Evolutionary conservation across 1,284 basidiomycete genomes (phyloP).

Genomic region (Leccinum subspadiceum): DNA sequence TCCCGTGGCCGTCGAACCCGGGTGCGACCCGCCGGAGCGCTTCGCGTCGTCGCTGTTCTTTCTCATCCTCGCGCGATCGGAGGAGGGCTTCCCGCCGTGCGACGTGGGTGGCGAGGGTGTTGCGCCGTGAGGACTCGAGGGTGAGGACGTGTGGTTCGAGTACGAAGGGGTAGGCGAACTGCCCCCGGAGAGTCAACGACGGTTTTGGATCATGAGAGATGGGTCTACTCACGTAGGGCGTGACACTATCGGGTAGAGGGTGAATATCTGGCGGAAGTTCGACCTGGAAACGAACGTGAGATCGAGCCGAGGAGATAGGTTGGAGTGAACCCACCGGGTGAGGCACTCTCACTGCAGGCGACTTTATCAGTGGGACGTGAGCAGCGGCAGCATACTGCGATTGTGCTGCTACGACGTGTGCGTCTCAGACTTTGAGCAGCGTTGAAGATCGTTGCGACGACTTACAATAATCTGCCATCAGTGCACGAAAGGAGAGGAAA

Average conservation of each 20-base stretch:
- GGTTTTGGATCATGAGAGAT: not conserved
- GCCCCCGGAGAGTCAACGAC: slow-evolving; percentile 5
- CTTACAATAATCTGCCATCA: slow-evolving; percentile 26
- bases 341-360: slow-evolving; percentile 87
- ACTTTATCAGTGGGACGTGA: slow-evolving; percentile 84
- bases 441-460: slow-evolving; percentile 1
- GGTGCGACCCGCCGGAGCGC: slow-evolving; percentile 72
- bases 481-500: not conserved
- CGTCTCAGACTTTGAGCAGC: not conserved
- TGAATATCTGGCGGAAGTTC: slow-evolving; percentile 86
- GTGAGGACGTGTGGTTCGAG: slow-evolving; percentile 82
- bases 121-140: slow-evolving; percentile 65
- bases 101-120: slow-evolving; percentile 62
- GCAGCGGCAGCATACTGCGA: slow-evolving; percentile 74
- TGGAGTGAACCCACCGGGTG: slow-evolving; percentile 52
- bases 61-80: slow-evolving; percentile 70
- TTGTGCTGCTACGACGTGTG: slow-evolving; percentile 16
- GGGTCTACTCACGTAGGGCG: slow-evolving; percentile 68
- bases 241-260: slow-evolving; percentile 85
- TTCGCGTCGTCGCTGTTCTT: slow-evolving; percentile 73
- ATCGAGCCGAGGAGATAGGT: not conserved
- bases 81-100: slow-evolving; percentile 71
- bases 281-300: slow-evolving; percentile 48
- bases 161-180: slow-evolving; percentile 95
- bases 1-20: slow-evolving; percentile 63